phyloP scores from a whole-genome alignment of 2,329 filamentous ascomycete genomes.

The Zymoseptoria crescenta region DNA sequence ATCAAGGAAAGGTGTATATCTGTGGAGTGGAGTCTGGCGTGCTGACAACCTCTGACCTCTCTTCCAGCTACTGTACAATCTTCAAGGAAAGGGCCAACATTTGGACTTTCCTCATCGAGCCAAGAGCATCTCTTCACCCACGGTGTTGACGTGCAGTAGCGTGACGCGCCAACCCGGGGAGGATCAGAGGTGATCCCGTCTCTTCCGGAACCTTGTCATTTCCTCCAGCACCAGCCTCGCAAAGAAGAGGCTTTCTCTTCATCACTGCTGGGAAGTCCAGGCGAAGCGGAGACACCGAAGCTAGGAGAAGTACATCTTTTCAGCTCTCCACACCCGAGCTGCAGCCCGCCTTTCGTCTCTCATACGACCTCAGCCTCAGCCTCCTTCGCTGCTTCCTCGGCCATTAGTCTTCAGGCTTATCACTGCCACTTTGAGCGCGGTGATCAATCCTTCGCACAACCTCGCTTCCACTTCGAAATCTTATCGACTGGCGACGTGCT shows the following conservation, averaged over 20 bases:
- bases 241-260: not conserved
- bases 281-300: not conserved
- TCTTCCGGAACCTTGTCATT: not conserved
- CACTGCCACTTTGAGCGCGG: not conserved
- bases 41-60: not conserved
- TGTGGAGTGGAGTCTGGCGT: no score
- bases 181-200: not conserved
- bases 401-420: not conserved
- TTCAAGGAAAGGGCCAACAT: not conserved
- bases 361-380: not conserved
- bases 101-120: not conserved
- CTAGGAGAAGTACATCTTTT: no score
- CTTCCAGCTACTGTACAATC: not conserved
- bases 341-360: not conserved
- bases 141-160: not conserved
- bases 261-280: not conserved
- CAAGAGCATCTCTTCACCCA: not conserved
- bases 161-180: not conserved
- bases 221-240: not conserved
- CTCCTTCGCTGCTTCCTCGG: not conserved
- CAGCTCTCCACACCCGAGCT: not conserved
- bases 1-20: not conserved
- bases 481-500: not conserved
- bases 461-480: not conserved
- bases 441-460: not conserved